Percentiles rank a stretch among this genome's conserved stretches.
phyloP scores from a whole-genome alignment of 2,329 filamentous ascomycete species.

The Nemania sp. region DNA sequence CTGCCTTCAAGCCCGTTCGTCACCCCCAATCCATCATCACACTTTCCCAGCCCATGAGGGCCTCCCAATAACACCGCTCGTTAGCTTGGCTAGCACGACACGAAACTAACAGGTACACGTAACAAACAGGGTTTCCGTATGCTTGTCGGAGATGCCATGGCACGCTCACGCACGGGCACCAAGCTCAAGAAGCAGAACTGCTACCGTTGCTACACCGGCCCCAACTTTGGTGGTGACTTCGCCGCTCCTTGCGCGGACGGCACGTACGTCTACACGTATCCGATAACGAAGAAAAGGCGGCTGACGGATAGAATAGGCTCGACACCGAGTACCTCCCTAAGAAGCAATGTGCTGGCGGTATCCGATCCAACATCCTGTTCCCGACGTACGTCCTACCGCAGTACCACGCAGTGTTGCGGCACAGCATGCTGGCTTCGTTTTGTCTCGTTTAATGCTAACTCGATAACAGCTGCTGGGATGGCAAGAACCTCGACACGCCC shows the following conservation, averaged over 20 bases:
- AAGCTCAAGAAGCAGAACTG: slow-evolving; percentile 55
- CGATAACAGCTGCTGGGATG: slow-evolving; percentile 65
- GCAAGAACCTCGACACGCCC: slow-evolving; percentile 59
- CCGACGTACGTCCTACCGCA: slow-evolving; percentile 63
- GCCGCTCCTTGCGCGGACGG: slow-evolving; percentile 59
- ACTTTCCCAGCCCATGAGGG: not conserved
- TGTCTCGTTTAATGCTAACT: slow-evolving; percentile 38
- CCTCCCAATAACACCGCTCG: no score
- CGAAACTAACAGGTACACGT: not conserved
- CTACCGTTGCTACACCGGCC: slow-evolving; percentile 60
- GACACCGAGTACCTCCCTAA: slow-evolving; percentile 56
- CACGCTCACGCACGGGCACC: slow-evolving; percentile 50
- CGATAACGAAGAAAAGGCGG: not conserved
- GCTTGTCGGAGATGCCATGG: slow-evolving; percentile 58
- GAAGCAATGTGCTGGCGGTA: slow-evolving; percentile 57
- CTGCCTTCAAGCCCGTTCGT: slow-evolving; percentile 64
- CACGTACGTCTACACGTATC: slow-evolving; percentile 40
- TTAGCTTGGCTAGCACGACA: not conserved
- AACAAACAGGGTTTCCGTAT: slow-evolving; percentile 59
- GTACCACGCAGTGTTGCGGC: no score
- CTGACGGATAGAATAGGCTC: slow-evolving; percentile 47
- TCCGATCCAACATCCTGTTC: slow-evolving; percentile 61
- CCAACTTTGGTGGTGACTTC: slow-evolving; percentile 59
- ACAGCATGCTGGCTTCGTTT: not conserved
- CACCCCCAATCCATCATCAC: slow-evolving; percentile 48